Evolutionary conservation across 2,329 filamentous ascomycete species (phyloP), one percentile per base, ranked within the genome.

Genomic region (Aspergillus versicolor): DNA sequence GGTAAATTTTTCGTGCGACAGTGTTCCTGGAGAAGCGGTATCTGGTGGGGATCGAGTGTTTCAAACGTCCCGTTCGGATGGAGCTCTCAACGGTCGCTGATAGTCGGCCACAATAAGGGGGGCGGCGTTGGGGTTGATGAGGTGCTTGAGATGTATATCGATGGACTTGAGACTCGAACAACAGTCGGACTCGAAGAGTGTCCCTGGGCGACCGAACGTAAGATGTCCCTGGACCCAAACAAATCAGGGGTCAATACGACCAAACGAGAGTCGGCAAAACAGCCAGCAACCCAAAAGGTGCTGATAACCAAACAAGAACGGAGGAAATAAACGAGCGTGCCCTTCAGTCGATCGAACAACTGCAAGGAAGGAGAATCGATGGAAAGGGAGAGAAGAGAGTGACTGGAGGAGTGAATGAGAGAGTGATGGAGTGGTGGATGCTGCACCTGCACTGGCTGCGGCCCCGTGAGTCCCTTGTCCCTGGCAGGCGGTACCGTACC

Each of bases 1-100:
- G 50, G 49, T 42, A 49, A 17, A 53, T 21, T 40, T 45, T 46
- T 53, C 51, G 38, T 43, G 55, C 32, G 57, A 56, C 54, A 21
- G 42, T 30, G 47, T 27, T 50, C 54, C 56, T 57, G 58, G 57
- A 59, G 49, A 40, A 55, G 32, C 30, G 32, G 60, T 58, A 57
- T 52, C 54, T 60, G 52, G 61, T 56, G 61, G 60, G 61, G 57
- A 58, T 58, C 17, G 52, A 30, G 58, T 52, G 63, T 63, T 65
- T 65, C 63, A 65, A 60, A 50, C 52, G 34, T 58, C 63, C 62
- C 60, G 61, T 63, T 62, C 53, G 52, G 48, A 52, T 49, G 57
- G 52, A 52, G 46, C 47, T 58, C 60, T 61, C 54, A 62, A 58
- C 56, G 40, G 54, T 56, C 46, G 52, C 37, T 44, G n/a, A 52